These are phyloP conservation scores for Acanthamoeba sp. DNA, from an alignment of 208 protist species.

Conservation along the genomic window DNA sequence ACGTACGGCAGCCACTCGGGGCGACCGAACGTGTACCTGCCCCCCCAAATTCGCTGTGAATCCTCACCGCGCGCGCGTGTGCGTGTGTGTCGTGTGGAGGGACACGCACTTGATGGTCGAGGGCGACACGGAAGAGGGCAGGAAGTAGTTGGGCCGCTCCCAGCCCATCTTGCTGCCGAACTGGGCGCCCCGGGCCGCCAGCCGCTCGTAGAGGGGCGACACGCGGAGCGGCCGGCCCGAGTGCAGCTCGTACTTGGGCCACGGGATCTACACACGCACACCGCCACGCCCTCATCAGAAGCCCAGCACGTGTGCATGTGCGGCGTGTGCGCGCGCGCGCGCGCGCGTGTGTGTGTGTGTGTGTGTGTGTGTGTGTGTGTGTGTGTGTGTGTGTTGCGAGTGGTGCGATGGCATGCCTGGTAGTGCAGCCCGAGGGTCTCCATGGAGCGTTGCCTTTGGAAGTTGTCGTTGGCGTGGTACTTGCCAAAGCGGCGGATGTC, in stretches of 20 bases:
- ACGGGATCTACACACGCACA: background rate
- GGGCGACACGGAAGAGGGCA: background rate
- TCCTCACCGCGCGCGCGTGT: too few relatives aligned
- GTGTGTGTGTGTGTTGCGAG: too few relatives aligned
- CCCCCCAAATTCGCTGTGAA: too few relatives aligned
- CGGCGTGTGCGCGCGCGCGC: too few relatives aligned
- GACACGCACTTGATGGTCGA: background rate
- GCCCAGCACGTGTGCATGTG: too few relatives aligned
- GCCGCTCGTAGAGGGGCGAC: conserved; percentile 6
- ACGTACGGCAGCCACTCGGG: background rate
- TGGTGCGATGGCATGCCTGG: background rate
- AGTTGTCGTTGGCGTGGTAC: background rate
- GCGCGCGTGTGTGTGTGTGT: too few relatives aligned
- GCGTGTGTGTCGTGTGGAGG: background rate
- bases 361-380: too few relatives aligned
- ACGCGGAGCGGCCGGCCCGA: background rate
- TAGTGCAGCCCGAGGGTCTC: conserved; percentile 4
- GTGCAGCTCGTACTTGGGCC: background rate
- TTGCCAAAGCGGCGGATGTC: background rate
- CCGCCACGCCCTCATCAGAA: too few relatives aligned
- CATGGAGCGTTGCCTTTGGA: background rate
- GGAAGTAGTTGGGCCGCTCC: conserved; percentile 43
- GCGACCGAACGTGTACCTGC: background rate
- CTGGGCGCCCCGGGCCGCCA: background rate
- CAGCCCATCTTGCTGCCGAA: conserved; percentile 24